Base-by-base conservation (phyloP, 768 basidiomycete genomes). In the Amanita fuliginea region DNA sequence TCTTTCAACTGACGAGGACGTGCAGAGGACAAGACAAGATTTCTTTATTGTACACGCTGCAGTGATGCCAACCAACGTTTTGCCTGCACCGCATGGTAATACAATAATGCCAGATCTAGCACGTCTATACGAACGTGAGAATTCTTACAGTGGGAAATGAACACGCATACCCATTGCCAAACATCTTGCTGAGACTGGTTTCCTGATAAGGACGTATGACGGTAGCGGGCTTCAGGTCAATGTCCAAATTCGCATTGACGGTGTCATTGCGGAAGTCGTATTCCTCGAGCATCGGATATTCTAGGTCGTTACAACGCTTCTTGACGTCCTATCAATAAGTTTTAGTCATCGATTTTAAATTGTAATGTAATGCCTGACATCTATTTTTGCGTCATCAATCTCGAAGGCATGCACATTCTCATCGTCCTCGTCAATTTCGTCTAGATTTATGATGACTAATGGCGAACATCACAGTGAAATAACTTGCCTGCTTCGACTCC, bases 31-130 rank as follows among this genome's bases (percentile, higher is more conserved):
- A 14, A 99, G 76, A 62, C 92, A 95, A 19, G 93, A 96, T 69
- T 99, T 99, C 72, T 97, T 97, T 71, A 99, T 94, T 22, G 96
- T 99, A 61, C 95, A 97, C 14, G 96, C 96, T 9, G 96, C 96
- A 2, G 95, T 98, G 60, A 99, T 97, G n/a, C 96, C 96, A 8
- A 99, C 96, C 4, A 99, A 76, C 10, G 96, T 99, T 72, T 99
- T 99, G 28, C 96, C 96, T 37, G 96, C 96, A 47, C 96, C 96
- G 62, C 96, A 99, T 28, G 96, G 96, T 18, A 99, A 72, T 1
- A 99, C 96, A 54, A 99, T 98, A 58, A 99, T 98, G 2, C 96
- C 96, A 39, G 92, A 96, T 49, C 96, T 80, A 41, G 96, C 96
- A 62, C 96, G 94, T 44, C 94, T 94, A 51, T 8, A 33, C n/a